Evolutionary conservation across 1,139 yeast species (phyloP), one percentile per base, ranked within the genome.

Genomic region (Eremothecium sinecaudum): DNA sequence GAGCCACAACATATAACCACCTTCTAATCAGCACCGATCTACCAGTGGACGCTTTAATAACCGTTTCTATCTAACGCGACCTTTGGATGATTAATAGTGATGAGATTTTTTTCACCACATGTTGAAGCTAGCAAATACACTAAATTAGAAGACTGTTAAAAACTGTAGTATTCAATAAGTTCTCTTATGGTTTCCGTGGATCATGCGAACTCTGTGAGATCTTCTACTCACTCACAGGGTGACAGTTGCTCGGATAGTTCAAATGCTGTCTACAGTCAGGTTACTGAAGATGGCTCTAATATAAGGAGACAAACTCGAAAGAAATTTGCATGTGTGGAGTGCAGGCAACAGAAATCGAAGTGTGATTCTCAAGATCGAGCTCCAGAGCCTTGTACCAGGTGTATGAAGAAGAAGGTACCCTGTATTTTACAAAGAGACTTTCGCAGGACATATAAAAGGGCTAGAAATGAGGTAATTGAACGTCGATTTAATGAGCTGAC

Each of bases 331-430:
- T 90, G 98, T 63, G 86, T 83, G 2, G 95, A 87, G 53, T 90
- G 98, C 54, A 71, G 98, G 13, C 98, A 90, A 58, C 98, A 90
- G 55, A 90, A 90, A 59, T 67, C 90, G 17, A 73, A 79, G 45
- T 90, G 97, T 60, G 93, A 84, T 56, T 94, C 95, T 7, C 75
- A 71, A 42, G 86, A 79, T 41, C 68, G 65, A 36, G 73, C 75
- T 28, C 94, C 95, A 0, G 64, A 66, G n/a, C 81, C 95, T 1
- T 90, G 98, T 51, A 64, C 87, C 0, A 64, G 95, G 42, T 90
- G 97, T 55, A 51, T 62, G 10, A 81, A 80, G 53, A 75, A 82
- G 49, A 71, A 73, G 6, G 64, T 80, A 5, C 64, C 66, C 13
- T 90, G 98, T 56, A 71, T 78, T 24, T 60, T 87, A 34, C 77